These are phyloP conservation scores for Aspergillus mulundensis DNA, from an alignment of 495 filamentous ascomycete genomes.

Conservation along the genomic window DNA sequence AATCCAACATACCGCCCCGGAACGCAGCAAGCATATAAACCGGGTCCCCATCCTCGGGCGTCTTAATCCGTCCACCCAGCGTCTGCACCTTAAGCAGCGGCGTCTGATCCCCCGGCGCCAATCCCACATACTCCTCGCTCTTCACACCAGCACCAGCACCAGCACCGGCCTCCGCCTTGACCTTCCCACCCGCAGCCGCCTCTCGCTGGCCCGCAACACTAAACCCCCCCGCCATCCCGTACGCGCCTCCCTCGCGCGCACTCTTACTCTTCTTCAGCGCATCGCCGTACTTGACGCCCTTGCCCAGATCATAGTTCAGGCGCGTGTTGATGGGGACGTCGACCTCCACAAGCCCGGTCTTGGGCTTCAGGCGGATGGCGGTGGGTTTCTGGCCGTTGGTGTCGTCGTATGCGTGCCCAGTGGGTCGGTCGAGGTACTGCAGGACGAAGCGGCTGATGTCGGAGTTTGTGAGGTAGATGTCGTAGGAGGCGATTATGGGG, in stretches of 20 bases:
- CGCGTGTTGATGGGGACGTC: conserved; percentile 64
- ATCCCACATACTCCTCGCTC: conserved; percentile 33
- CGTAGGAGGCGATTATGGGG: conserved; percentile 56
- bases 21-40: conserved; percentile 72
- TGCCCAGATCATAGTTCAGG: conserved; percentile 59
- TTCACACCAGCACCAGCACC: conserved; percentile 39
- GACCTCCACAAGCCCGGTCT: conserved; percentile 66
- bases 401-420: conserved; percentile 53
- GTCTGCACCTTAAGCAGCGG: conserved; percentile 42
- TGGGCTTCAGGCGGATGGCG: conserved; percentile 61
- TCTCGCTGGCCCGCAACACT: conserved; percentile 24
- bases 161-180: conserved; percentile 31
- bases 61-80: conserved; percentile 63
- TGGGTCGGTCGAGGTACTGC: conserved; percentile 59
- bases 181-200: conserved; percentile 22
- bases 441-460: conserved; percentile 56
- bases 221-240: conserved; percentile 58
- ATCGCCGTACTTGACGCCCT: conserved; percentile 63
- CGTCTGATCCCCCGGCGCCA: conserved; percentile 14
- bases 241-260: conserved; percentile 54
- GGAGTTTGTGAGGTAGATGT: conserved; percentile 57
- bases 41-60: conserved; percentile 54
- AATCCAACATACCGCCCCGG: conserved; percentile 48
- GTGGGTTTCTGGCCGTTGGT: conserved; percentile 50
- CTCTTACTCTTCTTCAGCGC: conserved; percentile 54